Conservation (phyloP, 2,329 filamentous ascomycete genomes). For the Talaromyces sp. region DNA sequence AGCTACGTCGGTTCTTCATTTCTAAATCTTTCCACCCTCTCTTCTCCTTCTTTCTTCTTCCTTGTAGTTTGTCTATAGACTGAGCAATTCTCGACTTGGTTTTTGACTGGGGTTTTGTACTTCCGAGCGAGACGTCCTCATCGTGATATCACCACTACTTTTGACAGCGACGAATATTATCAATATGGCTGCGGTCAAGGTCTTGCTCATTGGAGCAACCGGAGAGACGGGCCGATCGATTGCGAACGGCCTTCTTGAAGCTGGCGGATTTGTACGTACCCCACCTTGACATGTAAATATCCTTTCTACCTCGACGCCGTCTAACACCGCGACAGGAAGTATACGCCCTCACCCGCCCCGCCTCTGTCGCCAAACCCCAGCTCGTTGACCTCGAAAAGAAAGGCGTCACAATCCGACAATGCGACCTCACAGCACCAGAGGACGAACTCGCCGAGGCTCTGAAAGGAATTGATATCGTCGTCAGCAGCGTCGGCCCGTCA, state of each 20-base stretch:
- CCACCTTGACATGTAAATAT: not conserved
- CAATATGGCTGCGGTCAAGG: constrained; percentile 19
- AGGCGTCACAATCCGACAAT: constrained; percentile 36
- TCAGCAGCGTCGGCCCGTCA: constrained; percentile 33
- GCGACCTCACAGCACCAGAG: constrained; percentile 8
- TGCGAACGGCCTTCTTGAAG: constrained; percentile 24
- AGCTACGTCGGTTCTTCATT: not conserved
- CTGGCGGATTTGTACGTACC: constrained; percentile 22
- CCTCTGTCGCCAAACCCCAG: constrained; percentile 42
- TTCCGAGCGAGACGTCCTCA: not conserved
- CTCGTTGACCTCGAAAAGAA: constrained; percentile 32
- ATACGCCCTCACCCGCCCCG: constrained; percentile 39
- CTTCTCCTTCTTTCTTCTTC: not conserved
- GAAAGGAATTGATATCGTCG: constrained; percentile 39
- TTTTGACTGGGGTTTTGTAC: too few relatives aligned
- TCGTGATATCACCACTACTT: not conserved
- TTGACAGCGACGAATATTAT: not conserved
- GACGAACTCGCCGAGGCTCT: constrained; percentile 12
- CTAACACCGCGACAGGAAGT: constrained; percentile 37
- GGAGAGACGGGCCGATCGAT: constrained; percentile 29
- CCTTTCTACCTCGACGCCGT: too few relatives aligned
- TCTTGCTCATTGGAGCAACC: constrained; percentile 28
- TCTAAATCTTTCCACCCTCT: not conserved
- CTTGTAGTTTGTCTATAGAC: not conserved
- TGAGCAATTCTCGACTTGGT: not conserved